Evolutionary conservation across 768 basidiomycete species (phyloP).

Genomic region (Leccinum longicurvipes): DNA sequence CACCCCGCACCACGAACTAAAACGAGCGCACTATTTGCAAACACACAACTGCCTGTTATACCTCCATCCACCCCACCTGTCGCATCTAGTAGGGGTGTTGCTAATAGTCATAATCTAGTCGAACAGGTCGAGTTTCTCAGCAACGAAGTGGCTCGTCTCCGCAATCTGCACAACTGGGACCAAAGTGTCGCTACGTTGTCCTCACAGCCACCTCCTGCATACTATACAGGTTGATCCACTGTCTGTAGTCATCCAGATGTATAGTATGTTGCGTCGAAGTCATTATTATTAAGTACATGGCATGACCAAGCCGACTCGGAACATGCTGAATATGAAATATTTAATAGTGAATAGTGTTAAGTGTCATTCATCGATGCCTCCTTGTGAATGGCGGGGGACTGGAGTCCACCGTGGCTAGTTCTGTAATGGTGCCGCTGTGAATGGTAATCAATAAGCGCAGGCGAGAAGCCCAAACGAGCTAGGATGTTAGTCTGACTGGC

Average conservation of each 20-base stretch:
- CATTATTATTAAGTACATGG: no score
- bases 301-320: no score
- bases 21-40: not conserved
- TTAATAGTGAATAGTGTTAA: no score
- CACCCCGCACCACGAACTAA: not conserved
- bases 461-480: no score
- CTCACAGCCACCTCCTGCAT: slow-evolving; percentile 3
- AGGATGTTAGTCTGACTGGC: no score
- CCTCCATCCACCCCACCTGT: not conserved
- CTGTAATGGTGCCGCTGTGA: no score
- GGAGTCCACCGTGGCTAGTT: no score
- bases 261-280: not conserved
- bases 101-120: not conserved
- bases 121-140: not conserved
- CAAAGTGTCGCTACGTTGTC: not conserved
- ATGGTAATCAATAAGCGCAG: no score
- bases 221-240: not conserved
- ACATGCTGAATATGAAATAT: no score
- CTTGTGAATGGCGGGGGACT: no score
- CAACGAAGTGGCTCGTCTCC: not conserved
- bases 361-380: no score
- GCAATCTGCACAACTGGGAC: not conserved
- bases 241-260: not conserved
- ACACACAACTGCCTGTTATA: not conserved
- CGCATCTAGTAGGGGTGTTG: not conserved